Percentiles rank a stretch among this genome's conserved stretches.
Conservation (phyloP, 305 asterid genomes). For the Andrographis paniculata region DNA sequence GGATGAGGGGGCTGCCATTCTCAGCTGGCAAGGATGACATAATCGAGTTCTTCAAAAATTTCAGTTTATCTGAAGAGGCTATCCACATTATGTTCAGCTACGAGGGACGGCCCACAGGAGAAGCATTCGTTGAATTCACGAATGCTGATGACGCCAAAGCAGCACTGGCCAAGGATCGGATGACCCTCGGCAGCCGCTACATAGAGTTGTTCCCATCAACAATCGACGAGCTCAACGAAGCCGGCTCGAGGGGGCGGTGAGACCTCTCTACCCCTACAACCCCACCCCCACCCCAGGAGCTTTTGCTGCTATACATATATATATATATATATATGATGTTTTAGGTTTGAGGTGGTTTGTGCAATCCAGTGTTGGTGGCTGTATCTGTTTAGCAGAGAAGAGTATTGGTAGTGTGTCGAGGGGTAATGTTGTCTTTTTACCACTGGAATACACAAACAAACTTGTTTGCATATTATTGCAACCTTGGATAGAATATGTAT, state of each 20-base stretch:
- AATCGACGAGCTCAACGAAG: conserved; percentile 51
- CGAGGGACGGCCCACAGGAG: conserved; percentile 80
- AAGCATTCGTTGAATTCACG: conserved; percentile 83
- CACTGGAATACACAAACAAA: no score
- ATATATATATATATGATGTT: no score
- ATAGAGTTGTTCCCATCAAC: conserved; percentile 80
- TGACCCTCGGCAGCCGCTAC: conserved; percentile 86
- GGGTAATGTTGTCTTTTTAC: no score
- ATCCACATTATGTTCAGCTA: conserved; percentile 44
- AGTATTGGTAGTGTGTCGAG: no score
- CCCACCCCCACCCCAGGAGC: no score
- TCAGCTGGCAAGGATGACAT: conserved; percentile 91
- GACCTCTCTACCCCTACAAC: no score
- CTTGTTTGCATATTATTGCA: no score
- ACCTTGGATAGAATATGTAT: no score
- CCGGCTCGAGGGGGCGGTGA: conserved; percentile 65
- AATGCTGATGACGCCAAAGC: conserved; percentile 62
- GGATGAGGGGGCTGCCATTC: conserved; percentile 93
- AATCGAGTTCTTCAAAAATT: conserved; percentile 67
- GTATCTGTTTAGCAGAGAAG: no score
- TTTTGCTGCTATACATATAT: no score
- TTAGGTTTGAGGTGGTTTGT: no score
- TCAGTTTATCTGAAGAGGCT: conserved; percentile 51
- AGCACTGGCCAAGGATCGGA: conserved; percentile 77
- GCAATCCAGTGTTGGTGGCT: no score